phyloP scores from a whole-genome alignment of 257 asterid species.

The Cinchona pubescens region DNA sequence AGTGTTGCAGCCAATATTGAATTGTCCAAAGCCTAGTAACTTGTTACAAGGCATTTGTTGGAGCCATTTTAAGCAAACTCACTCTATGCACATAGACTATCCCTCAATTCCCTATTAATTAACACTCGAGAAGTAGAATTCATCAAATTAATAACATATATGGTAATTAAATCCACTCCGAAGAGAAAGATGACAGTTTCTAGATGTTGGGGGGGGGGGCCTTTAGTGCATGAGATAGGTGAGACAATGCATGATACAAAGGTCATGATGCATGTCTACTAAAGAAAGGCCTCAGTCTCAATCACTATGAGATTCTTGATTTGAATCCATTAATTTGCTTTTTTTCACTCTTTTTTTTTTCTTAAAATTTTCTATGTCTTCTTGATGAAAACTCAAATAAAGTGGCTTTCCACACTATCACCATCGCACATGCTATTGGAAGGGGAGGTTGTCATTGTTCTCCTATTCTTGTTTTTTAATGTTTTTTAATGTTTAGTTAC shows the following conservation, averaged over 20 bases:
- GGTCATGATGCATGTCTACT: constrained; percentile 85
- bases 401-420: constrained; percentile 42
- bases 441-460: neutral
- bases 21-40: no score
- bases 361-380: neutral
- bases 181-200: constrained; percentile 7
- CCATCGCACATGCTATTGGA: constrained; percentile 16
- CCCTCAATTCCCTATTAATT: no score
- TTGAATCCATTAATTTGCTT: constrained; percentile 35
- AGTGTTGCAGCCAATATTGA: no score
- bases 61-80: no score
- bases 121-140: no score
- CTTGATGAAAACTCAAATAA: constrained; percentile 35
- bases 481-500: neutral
- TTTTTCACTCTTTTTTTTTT: constrained; percentile 5
- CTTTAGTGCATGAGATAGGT: constrained; percentile 38
- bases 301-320: constrained; percentile 48
- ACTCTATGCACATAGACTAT: no score
- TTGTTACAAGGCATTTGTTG: no score
- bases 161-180: neutral
- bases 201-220: constrained; percentile 35
- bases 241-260: constrained; percentile 85
- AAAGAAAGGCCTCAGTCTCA: constrained; percentile 63
- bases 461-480: neutral
- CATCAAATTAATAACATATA: no score